Base-by-base conservation (phyloP, 2,329 filamentous ascomycete genomes). In the Geosmithia putterillii region DNA sequence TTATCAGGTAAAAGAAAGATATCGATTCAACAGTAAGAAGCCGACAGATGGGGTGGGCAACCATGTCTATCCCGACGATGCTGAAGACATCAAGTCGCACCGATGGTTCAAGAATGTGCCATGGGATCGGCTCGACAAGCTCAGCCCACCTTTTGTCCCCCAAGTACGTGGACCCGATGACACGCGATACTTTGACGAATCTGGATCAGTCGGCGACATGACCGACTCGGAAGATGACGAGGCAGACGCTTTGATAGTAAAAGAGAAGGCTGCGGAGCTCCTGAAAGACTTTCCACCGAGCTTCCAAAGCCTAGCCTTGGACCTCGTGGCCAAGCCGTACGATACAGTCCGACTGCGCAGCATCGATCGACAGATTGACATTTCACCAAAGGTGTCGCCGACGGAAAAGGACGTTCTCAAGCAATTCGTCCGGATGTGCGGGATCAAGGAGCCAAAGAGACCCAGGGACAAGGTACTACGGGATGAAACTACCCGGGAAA, bases 181-280 rank as follows among this genome's bases (percentile, higher is more conserved):
- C 56, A 92, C 88, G 1, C 86, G 83, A 53, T 96, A 95, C 57
- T 96, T 96, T 55, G 86, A 95, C 46, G 82, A 88, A 41, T 85
- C 87, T 49, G 79, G 85, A 36, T 70, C 81, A 22, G 77, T 90
- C 42, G 78, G 74, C 28, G 79, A 83, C 52, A 69, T 71, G 68
- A 69, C 73, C 2, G 68, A 71, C 22, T 74, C 71, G 6, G 61
- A 1, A 62, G 63, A 1, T 54, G 54, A 35, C 52, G 48, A 7
- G 48, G 54, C 17, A 40, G 28, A 12, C 28, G 5, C 52, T 53
- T 37, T 54, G 51, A 17, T 52, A n/a, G n/a, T n/a, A n/a, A n/a
- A 54, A 2, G 56, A 57, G 14, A 59, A 63, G 7, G 56, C 60
- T 4, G 49, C 54, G 18, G 47, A 45, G 7, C 44, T 59, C 17